These are phyloP conservation scores for Dactylellina parvicollis DNA, from an alignment of 2,329 filamentous ascomycete genomes.

Conservation along the genomic window DNA sequence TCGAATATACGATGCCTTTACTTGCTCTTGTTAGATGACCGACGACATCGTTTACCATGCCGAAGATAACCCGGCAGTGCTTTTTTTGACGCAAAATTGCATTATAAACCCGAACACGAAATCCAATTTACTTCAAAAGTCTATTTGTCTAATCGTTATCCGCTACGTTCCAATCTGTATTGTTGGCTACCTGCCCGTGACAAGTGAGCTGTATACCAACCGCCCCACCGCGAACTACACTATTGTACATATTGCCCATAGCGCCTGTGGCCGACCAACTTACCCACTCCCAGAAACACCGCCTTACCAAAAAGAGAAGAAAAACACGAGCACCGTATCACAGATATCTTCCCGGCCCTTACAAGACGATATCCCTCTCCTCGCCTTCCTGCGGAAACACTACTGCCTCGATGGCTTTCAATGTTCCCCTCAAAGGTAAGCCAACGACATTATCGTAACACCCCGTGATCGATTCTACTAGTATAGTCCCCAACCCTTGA, in stretches of 20 bases:
- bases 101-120: too few relatives aligned
- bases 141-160: neutral
- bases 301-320: neutral
- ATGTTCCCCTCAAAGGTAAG: constrained; percentile 78
- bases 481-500: constrained; percentile 84
- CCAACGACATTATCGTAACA: constrained; percentile 94
- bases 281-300: neutral
- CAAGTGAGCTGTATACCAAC: constrained; percentile 6
- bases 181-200: neutral
- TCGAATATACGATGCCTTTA: too few relatives aligned
- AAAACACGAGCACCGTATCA: neutral
- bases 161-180: neutral
- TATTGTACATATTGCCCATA: constrained; percentile 1
- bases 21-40: too few relatives aligned
- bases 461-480: constrained; percentile 90
- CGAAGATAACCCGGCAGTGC: too few relatives aligned
- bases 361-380: constrained; percentile 59
- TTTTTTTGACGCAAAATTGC: too few relatives aligned
- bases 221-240: neutral
- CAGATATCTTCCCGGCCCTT: neutral
- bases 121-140: neutral
- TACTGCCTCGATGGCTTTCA: constrained; percentile 89
- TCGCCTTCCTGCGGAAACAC: constrained; percentile 76
- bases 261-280: neutral
- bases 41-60: too few relatives aligned